phyloP scores from a whole-genome alignment of 768 basidiomycete species.

The Tylopilus vinaceipallidus region DNA sequence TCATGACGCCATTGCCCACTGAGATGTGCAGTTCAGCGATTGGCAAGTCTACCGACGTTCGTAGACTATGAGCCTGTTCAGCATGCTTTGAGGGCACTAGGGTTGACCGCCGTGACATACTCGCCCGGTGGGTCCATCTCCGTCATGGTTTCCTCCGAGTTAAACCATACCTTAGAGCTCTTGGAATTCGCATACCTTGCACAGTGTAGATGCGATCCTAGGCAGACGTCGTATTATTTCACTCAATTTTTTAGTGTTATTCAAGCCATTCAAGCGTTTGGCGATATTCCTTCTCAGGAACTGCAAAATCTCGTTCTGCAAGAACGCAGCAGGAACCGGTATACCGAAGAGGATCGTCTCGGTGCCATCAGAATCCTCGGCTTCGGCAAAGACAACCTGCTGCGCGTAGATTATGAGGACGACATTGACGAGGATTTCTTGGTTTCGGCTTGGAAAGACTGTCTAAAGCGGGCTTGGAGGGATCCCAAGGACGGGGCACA shows the following conservation, averaged over 20 bases:
- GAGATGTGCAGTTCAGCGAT: constrained; percentile 48
- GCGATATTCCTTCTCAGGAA: constrained; percentile 42
- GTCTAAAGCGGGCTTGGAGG: constrained; percentile 57
- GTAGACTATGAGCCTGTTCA: constrained; percentile 39
- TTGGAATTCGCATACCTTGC: constrained; percentile 78
- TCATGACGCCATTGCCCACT: constrained; percentile 5
- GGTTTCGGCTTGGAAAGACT: constrained; percentile 63
- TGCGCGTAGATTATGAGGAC: constrained; percentile 67
- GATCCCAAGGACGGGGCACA: constrained; percentile 42
- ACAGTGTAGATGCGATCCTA: constrained; percentile 79
- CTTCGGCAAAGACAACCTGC: constrained; percentile 57
- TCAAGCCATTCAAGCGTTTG: constrained; percentile 46
- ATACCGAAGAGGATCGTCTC: constrained; percentile 53
- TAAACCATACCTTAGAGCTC: constrained; percentile 46
- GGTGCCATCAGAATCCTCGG: constrained; percentile 54
- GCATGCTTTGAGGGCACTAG: constrained; percentile 48
- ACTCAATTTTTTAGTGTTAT: constrained; percentile 53
- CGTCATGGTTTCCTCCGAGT: not conserved
- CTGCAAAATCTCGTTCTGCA: constrained; percentile 58
- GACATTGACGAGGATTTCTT: constrained; percentile 71
- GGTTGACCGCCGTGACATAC: constrained; percentile 65
- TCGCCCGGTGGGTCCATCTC: constrained; percentile 49
- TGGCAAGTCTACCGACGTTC: constrained; percentile 43
- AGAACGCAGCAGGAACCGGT: constrained; percentile 65
- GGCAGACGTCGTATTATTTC: constrained; percentile 61